Percentiles rank a stretch among this genome's conserved stretches.
Conservation (phyloP, 495 filamentous ascomycete genomes). For the Penicillium robsamsonii region DNA sequence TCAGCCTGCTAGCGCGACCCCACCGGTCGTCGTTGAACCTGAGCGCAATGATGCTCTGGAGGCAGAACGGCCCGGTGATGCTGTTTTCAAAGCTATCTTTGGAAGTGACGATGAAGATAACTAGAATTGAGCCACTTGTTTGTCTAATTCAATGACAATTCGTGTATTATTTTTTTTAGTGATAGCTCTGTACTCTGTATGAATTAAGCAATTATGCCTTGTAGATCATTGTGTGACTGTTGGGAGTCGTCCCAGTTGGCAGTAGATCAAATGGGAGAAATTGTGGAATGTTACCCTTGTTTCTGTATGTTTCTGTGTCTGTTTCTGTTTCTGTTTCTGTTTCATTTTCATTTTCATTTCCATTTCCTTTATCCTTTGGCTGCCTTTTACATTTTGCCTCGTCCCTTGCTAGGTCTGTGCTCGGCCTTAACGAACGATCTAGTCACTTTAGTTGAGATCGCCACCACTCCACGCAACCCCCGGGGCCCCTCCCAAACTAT, state of each 20-base stretch:
- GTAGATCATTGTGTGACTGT: not conserved
- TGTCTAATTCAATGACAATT: not conserved
- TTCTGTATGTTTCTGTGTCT: not conserved
- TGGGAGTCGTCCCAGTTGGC: too few relatives aligned
- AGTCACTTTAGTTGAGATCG: constrained; percentile 7
- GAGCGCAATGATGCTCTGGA: constrained; percentile 86
- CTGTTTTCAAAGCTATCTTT: constrained; percentile 93
- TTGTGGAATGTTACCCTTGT: constrained; percentile 8
- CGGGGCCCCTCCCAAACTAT: constrained; percentile 2
- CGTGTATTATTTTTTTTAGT: not conserved
- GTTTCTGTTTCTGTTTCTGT: not conserved
- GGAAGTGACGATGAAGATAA: constrained; percentile 82
- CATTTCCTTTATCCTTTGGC: constrained; percentile 1
- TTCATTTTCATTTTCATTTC: too few relatives aligned
- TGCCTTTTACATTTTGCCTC: constrained; percentile 2
- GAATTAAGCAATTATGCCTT: not conserved
- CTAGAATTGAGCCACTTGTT: not conserved
- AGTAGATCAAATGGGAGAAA: constrained; percentile 1
- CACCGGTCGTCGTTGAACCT: constrained; percentile 54
- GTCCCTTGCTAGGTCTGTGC: constrained; percentile 6
- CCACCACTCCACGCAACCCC: constrained; percentile 1
- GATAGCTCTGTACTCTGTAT: not conserved
- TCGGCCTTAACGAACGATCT: constrained; percentile 1
- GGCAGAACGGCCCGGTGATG: constrained; percentile 75
- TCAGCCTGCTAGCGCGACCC: constrained; percentile 8